These are phyloP conservation scores for Colletotrichum acutatum DNA, from an alignment of 2,329 filamentous ascomycete species.

Conservation along the genomic window DNA sequence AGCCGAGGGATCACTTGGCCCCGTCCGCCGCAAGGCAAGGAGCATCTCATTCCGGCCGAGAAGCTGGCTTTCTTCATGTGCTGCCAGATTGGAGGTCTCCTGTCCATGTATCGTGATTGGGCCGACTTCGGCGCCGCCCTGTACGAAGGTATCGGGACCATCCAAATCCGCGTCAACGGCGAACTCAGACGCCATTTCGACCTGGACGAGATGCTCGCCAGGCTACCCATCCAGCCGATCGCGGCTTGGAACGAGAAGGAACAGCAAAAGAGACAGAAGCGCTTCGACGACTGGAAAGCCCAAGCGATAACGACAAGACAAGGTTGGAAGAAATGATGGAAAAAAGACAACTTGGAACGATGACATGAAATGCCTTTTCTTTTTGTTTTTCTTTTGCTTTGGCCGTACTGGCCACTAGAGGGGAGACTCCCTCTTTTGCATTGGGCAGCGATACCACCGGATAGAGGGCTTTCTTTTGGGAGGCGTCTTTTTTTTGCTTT, in stretches of 20 bases:
- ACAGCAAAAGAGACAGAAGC: constrained; percentile 26
- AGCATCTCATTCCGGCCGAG: constrained; percentile 34
- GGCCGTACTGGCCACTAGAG: constrained; percentile 20
- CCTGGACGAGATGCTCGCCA: constrained; percentile 35
- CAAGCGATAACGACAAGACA: constrained; percentile 20
- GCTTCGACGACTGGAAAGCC: constrained; percentile 34
- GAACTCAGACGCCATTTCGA: constrained; percentile 33
- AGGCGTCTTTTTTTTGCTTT: constrained; percentile 13
- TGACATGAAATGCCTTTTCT: constrained; percentile 20
- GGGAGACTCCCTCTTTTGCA: constrained; percentile 17
- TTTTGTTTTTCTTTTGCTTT: constrained; percentile 22
- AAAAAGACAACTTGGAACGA: constrained; percentile 11
- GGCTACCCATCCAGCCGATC: constrained; percentile 32
- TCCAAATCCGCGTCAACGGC: constrained; percentile 36
- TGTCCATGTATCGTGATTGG: constrained; percentile 33
- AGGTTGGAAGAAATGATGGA: constrained; percentile 16
- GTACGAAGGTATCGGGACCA: constrained; percentile 34
- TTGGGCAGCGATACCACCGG: constrained; percentile 32
- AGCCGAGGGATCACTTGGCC: constrained; percentile 31
- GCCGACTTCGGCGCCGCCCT: constrained; percentile 33
- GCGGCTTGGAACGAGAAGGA: constrained; percentile 30
- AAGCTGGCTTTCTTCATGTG: constrained; percentile 38
- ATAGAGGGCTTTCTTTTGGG: constrained; percentile 8
- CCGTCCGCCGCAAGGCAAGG: constrained; percentile 19
- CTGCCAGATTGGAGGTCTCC: constrained; percentile 30